Percentiles rank a stretch among this genome's conserved stretches.
These are phyloP conservation scores for Nephelium lappaceum DNA, from an alignment of 345 rosid genomes.

Conservation along the genomic window DNA sequence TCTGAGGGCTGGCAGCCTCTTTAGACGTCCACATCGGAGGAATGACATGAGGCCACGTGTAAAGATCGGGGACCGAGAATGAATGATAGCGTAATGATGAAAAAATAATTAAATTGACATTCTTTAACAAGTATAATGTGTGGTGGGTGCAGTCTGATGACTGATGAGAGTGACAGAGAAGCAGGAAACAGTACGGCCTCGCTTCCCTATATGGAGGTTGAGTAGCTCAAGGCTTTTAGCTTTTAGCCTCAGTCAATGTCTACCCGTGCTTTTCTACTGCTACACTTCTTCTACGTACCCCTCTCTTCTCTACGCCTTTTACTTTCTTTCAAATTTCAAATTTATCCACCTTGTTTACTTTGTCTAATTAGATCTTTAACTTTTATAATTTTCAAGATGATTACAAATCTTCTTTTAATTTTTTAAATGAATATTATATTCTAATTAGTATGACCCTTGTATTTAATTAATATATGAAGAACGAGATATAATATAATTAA, in stretches of 20 bases:
- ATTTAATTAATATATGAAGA: too few relatives aligned
- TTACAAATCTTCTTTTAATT: too few relatives aligned
- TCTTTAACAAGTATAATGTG: conserved; percentile 25
- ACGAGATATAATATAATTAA: too few relatives aligned
- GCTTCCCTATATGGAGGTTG: conserved; percentile 14
- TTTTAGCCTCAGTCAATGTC: conserved; percentile 22
- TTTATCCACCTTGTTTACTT: too few relatives aligned
- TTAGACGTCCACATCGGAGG: conserved; percentile 17
- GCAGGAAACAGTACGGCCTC: conserved; percentile 20
- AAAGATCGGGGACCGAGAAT: conserved; percentile 16
- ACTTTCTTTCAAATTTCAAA: neutral
- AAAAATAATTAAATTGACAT: conserved; percentile 49
- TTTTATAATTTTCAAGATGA: too few relatives aligned
- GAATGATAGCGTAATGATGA: conserved; percentile 63
- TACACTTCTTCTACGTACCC: conserved; percentile 8
- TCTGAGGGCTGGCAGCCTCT: conserved; percentile 40
- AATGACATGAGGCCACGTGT: conserved; percentile 35
- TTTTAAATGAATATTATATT: too few relatives aligned
- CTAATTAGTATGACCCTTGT: too few relatives aligned
- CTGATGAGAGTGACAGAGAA: conserved; percentile 7
- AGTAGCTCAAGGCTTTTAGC: conserved; percentile 30
- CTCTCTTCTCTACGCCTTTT: conserved; percentile 1
- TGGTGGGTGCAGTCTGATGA: conserved; percentile 14
- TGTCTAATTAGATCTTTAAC: too few relatives aligned
- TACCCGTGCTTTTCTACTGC: conserved; percentile 13